These are phyloP conservation scores for Euptelea pleiosperma DNA, from an alignment of 164 flowering plant species.

Conservation along the genomic window DNA sequence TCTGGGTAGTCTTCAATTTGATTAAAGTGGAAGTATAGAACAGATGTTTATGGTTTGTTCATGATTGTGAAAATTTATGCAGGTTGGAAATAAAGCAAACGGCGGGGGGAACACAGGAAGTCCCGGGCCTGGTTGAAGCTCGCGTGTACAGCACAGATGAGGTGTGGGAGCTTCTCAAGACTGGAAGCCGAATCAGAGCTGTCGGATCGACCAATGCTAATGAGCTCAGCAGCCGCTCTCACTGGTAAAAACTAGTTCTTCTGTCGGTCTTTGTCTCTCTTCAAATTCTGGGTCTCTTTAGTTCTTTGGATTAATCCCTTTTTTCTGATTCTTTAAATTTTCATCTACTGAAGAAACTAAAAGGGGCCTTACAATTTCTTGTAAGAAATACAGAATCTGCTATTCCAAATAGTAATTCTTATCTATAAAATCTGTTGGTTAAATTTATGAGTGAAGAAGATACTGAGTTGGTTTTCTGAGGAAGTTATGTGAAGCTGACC, in stretches of 20 bases:
- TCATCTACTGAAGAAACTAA: too few species aligned
- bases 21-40: not conserved
- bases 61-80: conserved; percentile 2
- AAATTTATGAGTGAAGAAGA: not conserved
- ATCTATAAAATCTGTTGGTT: not conserved
- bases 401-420: too few species aligned
- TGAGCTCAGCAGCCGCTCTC: conserved; percentile 89
- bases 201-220: conserved; percentile 94
- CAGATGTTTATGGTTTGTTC: conserved; percentile 2
- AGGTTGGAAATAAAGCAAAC: conserved; percentile 85
- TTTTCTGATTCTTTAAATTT: too few species aligned
- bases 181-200: conserved; percentile 66
- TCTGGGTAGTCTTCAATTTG: not conserved
- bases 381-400: not conserved
- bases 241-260: conserved; percentile 51
- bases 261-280: too few species aligned
- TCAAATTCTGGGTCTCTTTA: too few species aligned
- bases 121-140: conserved; percentile 79
- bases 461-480: not conserved
- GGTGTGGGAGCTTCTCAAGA: conserved; percentile 74
- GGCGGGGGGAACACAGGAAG: conserved; percentile 79
- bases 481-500: not conserved
- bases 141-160: conserved; percentile 53
- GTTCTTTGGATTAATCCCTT: too few species aligned
- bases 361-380: not conserved